These are phyloP conservation scores for Linum trigynum DNA, from an alignment of 345 rosid species.

Conservation along the genomic window DNA sequence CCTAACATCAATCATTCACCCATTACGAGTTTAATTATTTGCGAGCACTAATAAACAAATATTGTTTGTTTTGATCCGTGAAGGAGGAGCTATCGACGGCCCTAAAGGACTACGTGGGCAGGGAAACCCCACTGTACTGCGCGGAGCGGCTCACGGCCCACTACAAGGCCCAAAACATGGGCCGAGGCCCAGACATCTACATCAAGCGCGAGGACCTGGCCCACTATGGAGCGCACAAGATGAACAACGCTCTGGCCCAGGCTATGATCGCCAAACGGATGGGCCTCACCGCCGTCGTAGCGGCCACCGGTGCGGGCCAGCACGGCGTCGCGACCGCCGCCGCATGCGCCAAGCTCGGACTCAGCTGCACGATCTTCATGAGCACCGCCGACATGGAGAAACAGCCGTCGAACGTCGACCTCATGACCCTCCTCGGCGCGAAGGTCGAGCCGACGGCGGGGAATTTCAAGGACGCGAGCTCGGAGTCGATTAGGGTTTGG, in stretches of 20 bases:
- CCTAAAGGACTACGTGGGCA: constrained; percentile 67
- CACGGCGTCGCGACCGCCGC: constrained; percentile 92
- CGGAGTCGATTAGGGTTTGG: constrained; percentile 72
- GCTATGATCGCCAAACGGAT: constrained; percentile 74
- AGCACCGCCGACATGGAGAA: constrained; percentile 53
- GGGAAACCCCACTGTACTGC: constrained; percentile 74
- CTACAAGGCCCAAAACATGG: constrained; percentile 40
- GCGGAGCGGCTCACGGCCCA: constrained; percentile 55
- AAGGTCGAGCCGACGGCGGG: constrained; percentile 59
- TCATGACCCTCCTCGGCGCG: constrained; percentile 61
- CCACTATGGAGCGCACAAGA: constrained; percentile 73
- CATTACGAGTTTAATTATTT: no score
- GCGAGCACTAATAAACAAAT: no score
- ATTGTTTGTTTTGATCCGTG: neutral
- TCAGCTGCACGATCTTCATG: constrained; percentile 67
- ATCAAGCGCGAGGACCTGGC: constrained; percentile 79
- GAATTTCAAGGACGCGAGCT: constrained; percentile 59
- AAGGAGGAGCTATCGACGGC: constrained; percentile 56
- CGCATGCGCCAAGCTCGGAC: constrained; percentile 57
- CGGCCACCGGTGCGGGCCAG: constrained; percentile 83
- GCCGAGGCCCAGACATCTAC: constrained; percentile 65
- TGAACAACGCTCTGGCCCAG: constrained; percentile 81
- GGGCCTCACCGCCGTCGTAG: constrained; percentile 45
- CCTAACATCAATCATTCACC: no score
- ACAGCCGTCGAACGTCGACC: constrained; percentile 46